phyloP scores from a whole-genome alignment of 345 rosid genomes.

The Euphorbia peplus region DNA sequence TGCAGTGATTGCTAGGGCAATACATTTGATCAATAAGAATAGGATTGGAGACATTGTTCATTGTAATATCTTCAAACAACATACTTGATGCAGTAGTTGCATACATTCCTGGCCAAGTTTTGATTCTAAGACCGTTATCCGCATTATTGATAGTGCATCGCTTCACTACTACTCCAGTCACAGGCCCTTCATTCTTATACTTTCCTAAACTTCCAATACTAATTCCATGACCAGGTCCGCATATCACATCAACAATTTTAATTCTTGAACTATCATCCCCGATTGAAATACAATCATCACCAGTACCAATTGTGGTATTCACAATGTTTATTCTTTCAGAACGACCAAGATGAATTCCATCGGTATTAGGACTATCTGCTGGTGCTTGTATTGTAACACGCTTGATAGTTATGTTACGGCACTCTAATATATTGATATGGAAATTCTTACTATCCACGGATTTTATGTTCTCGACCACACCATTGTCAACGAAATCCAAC shows the following conservation, averaged over 20 bases:
- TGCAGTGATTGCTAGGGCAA: neutral
- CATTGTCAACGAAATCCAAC: conserved; percentile 2
- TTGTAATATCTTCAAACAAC: neutral
- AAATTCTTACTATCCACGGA: conserved; percentile 2
- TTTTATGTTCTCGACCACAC: neutral
- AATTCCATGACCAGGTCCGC: conserved; percentile 6
- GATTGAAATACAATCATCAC: conserved; percentile 5
- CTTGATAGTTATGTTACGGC: neutral
- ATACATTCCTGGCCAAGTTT: conserved; percentile 4
- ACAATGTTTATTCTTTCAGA: neutral
- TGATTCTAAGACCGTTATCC: neutral
- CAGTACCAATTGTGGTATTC: neutral
- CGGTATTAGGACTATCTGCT: neutral
- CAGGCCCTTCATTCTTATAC: neutral
- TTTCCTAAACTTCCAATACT: conserved; percentile 11
- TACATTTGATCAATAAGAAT: neutral
- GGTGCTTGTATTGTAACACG: neutral
- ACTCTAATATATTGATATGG: neutral
- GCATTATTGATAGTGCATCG: neutral
- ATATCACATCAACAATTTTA: neutral
- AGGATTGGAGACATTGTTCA: neutral
- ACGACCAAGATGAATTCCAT: conserved; percentile 6
- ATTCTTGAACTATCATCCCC: neutral
- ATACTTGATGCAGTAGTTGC: neutral
- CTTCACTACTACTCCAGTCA: neutral